Evolutionary conservation across 495 filamentous ascomycete species (phyloP), one percentile per base, ranked within the genome.

Genomic region (Neurospora intermedia): DNA sequence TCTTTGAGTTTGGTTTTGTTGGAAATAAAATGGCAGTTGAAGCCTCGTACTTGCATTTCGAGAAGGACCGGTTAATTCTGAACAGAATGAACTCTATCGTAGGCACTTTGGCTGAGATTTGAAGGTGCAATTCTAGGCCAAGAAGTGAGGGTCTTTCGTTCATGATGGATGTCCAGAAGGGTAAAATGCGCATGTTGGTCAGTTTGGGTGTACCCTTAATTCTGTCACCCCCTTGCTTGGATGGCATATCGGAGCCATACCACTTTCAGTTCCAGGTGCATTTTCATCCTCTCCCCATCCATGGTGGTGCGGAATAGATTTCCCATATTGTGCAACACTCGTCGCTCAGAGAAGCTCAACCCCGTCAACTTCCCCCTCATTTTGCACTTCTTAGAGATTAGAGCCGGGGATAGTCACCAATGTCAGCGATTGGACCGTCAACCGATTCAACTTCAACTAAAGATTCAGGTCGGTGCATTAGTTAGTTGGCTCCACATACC

Each of bases 231-330:
- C 35, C 35, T 38, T 38, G 35, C 35, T 38, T 62, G 54, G 15
- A 35, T 31, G 6, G 27, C 9, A 62, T 35, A 31, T 35, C 27
- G 54, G 54, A 62, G 16, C 54, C 54, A 31, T 74, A 35, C 70
- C 71, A 27, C 40, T 74, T 74, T 74, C 9, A 39, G 73, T 72
- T 59, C 48, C 54, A 71, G 46, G 38, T 71, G 69, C 73, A 73
- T 54, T 74, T 69, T 73, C 20, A 71, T 43, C 72, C 38, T 43
- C 39, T 73, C 31, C 35, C 41, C 71, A 39, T 69, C 27, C 43
- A 40, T n/a, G 46, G 46, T 62, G 11, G 27, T 20, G 62, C 43
- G 71, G 16, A 69, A 6, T 20, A 40, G 40, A 40, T 31, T 13
- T 39, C 48, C 39, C 71, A 48, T 62, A 48, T 48, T 43, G 23